Evolutionary conservation across 2,329 filamentous ascomycete species (phyloP).

Genomic region (Apiospora pterosperma): DNA sequence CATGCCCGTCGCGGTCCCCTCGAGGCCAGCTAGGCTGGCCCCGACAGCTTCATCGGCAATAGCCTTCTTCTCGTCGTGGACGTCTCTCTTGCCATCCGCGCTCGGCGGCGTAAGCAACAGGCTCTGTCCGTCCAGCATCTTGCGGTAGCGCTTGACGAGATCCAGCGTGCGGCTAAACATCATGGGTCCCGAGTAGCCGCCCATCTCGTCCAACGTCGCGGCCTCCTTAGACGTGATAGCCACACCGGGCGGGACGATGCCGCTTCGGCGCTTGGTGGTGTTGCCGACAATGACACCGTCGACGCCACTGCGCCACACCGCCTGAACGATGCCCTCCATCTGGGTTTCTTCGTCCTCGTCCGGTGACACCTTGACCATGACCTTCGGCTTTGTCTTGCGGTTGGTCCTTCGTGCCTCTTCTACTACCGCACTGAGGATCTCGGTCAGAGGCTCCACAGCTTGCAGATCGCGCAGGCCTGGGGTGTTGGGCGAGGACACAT

Average conservation of each 20-base stretch:
- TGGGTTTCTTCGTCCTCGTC: slow-evolving; percentile 87
- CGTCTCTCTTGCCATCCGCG: slow-evolving; percentile 1
- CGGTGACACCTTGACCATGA: slow-evolving; percentile 98
- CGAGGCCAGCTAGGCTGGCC: slow-evolving; percentile 29
- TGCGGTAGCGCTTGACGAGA: slow-evolving; percentile 77
- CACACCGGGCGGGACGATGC: slow-evolving; percentile 65
- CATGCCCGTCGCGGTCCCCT: slow-evolving; percentile 28
- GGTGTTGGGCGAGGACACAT: slow-evolving; percentile 95
- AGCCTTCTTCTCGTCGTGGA: slow-evolving; percentile 18
- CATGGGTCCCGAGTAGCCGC: slow-evolving; percentile 87
- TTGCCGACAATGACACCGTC: slow-evolving; percentile 97
- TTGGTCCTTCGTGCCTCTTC: slow-evolving; percentile 67
- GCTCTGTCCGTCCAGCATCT: slow-evolving; percentile 56
- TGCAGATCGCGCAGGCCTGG: slow-evolving; percentile 87
- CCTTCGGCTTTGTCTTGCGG: slow-evolving; percentile 69
- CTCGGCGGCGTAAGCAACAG: slow-evolving; percentile 28
- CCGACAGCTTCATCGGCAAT: slow-evolving; percentile 28
- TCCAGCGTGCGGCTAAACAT: slow-evolving; percentile 78
- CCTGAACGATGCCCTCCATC: slow-evolving; percentile 82
- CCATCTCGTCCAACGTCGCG: slow-evolving; percentile 67
- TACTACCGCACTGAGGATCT: slow-evolving; percentile 79
- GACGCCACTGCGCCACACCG: slow-evolving; percentile 78
- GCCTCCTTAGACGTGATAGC: slow-evolving; percentile 64
- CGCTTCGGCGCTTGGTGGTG: slow-evolving; percentile 81
- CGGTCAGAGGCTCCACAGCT: slow-evolving; percentile 76